Conservation (phyloP, 2,329 filamentous ascomycete genomes). For the Penicillium hordei region DNA sequence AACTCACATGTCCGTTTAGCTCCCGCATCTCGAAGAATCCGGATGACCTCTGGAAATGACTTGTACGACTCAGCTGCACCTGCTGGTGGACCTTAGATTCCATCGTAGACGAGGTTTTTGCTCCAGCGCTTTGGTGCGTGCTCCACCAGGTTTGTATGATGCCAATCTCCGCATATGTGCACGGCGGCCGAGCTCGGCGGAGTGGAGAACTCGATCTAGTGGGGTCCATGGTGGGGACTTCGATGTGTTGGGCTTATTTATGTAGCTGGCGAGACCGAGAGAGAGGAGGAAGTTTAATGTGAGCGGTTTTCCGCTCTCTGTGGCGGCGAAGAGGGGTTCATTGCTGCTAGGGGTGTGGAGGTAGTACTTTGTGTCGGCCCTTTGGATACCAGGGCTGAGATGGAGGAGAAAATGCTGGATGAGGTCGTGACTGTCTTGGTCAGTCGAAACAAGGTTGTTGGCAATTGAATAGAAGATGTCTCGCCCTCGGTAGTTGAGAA, state of each 20-base stretch:
- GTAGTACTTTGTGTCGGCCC: slow-evolving; percentile 20
- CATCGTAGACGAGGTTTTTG: slow-evolving; percentile 18
- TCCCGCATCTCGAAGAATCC: slow-evolving; percentile 17
- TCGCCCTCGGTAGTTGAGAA: slow-evolving; percentile 10
- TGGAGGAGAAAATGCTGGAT: slow-evolving; percentile 20
- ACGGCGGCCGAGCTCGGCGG: slow-evolving; percentile 19
- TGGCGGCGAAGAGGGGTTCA: slow-evolving; percentile 18
- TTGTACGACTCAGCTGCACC: slow-evolving; percentile 23
- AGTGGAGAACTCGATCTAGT: slow-evolving; percentile 23
- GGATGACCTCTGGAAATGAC: slow-evolving; percentile 17
- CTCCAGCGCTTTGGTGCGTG: slow-evolving; percentile 18
- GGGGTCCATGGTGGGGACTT: slow-evolving; percentile 14
- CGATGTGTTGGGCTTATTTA: slow-evolving; percentile 17
- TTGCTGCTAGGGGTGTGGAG: slow-evolving; percentile 11
- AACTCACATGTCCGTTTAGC: slow-evolving; percentile 24
- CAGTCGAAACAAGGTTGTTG: slow-evolving; percentile 21
- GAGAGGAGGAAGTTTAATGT: slow-evolving; percentile 22
- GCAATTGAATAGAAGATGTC: slow-evolving; percentile 26
- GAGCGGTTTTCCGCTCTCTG: slow-evolving; percentile 15
- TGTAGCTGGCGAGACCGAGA: slow-evolving; percentile 15
- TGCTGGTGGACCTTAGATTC: slow-evolving; percentile 13
- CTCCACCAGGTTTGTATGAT: slow-evolving; percentile 15
- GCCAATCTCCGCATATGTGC: slow-evolving; percentile 20
- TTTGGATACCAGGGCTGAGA: slow-evolving; percentile 9
- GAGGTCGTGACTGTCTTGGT: slow-evolving; percentile 24